Evolutionary conservation across 495 filamentous ascomycete species (phyloP).

Genomic region (Aspergillus nanangensis): DNA sequence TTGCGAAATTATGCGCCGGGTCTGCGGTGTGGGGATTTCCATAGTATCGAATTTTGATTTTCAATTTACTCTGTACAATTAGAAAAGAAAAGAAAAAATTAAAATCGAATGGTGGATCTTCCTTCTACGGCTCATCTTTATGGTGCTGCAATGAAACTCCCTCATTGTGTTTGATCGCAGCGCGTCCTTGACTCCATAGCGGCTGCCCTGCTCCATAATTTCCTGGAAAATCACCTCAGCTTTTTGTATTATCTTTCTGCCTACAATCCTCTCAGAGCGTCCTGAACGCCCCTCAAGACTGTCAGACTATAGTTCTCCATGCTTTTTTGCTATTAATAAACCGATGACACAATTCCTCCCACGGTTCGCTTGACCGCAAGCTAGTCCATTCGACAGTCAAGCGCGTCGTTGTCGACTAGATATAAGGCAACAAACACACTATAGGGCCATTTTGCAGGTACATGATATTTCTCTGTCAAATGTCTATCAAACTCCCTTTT

Average conservation of each 20-base stretch:
- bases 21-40: too few relatives aligned
- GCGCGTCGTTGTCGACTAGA: too few relatives aligned
- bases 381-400: neutral
- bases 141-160: too few relatives aligned
- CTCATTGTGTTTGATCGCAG: neutral
- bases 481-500: too few relatives aligned
- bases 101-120: conserved; percentile 1
- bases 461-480: neutral
- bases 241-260: neutral
- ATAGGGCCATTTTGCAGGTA: neutral
- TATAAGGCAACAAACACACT: neutral
- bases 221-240: neutral
- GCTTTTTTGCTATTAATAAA: neutral
- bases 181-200: neutral
- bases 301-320: neutral
- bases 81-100: neutral
- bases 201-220: neutral
- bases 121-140: neutral
- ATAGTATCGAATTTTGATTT: too few relatives aligned
- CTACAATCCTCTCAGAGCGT: neutral
- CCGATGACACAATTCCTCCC: neutral
- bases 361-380: neutral
- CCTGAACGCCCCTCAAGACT: neutral
- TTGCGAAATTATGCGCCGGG: conserved; percentile 2
- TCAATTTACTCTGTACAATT: too few relatives aligned